Evolutionary conservation across 176 grass and related monocot species (phyloP).

Genomic region (Zea luxurians): DNA sequence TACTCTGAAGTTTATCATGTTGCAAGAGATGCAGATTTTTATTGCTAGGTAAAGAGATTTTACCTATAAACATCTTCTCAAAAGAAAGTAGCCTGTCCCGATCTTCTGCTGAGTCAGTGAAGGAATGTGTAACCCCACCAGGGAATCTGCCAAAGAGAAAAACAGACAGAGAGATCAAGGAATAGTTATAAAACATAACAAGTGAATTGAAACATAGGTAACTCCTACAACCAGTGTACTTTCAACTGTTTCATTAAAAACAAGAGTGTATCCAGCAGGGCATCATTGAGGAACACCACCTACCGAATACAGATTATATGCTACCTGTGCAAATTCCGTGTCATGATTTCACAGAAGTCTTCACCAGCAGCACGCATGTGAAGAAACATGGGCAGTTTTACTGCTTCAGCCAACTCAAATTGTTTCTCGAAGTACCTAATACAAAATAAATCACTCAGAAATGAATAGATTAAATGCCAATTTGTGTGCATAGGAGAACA

Average conservation of each 20-base stretch:
- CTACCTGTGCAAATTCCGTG: slow-evolving; percentile 71
- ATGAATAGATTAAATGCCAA: slow-evolving; percentile 8
- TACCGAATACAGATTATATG: slow-evolving; percentile 4
- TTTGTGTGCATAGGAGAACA: neutral
- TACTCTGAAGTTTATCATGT: slow-evolving; percentile 15
- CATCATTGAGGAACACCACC: slow-evolving; percentile 6
- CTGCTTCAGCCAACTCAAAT: slow-evolving; percentile 84
- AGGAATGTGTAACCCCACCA: slow-evolving; percentile 89
- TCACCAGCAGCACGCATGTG: slow-evolving; percentile 94
- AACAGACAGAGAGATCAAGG: slow-evolving; percentile 2
- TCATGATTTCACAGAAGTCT: slow-evolving; percentile 86
- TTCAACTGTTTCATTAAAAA: neutral
- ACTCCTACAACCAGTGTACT: neutral
- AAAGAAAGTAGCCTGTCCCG: slow-evolving; percentile 77
- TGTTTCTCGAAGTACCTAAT: slow-evolving; percentile 92
- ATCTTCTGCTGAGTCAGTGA: slow-evolving; percentile 86
- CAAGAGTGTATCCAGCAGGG: neutral
- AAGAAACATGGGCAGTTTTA: slow-evolving; percentile 96
- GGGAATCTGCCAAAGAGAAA: slow-evolving; percentile 58
- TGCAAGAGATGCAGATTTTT: slow-evolving; percentile 21
- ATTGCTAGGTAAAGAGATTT: slow-evolving; percentile 14
- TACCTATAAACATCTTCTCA: slow-evolving; percentile 91
- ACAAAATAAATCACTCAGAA: slow-evolving; percentile 16
- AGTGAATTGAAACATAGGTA: neutral
- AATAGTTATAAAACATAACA: neutral